phyloP scores from a whole-genome alignment of 2,329 filamentous ascomycete species.

The Epichloe sylvatica region DNA sequence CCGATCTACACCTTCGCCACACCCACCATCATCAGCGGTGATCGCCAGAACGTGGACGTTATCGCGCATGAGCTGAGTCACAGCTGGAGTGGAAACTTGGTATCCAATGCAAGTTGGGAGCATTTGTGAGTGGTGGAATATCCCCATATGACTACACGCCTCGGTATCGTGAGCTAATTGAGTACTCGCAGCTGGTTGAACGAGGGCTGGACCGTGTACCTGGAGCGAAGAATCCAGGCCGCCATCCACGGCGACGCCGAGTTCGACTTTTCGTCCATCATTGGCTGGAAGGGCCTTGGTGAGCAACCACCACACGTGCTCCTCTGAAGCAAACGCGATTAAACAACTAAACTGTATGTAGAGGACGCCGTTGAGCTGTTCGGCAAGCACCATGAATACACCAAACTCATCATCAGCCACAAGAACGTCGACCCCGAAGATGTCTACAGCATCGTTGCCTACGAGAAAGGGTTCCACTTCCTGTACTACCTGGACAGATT shows the following conservation, averaged over 20 bases:
- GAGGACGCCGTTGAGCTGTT: slow-evolving; percentile 67
- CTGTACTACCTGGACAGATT: slow-evolving; percentile 81
- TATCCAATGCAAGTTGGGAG: slow-evolving; percentile 68
- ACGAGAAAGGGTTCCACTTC: slow-evolving; percentile 94
- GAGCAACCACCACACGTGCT: slow-evolving; percentile 10
- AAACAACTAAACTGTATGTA: slow-evolving; percentile 11
- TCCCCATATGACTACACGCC: background rate
- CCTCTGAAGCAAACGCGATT: background rate
- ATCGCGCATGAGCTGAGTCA: slow-evolving; percentile 74
- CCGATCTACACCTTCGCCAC: slow-evolving; percentile 92
- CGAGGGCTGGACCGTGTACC: slow-evolving; percentile 85
- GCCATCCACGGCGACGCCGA: slow-evolving; percentile 69
- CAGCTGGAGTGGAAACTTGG: slow-evolving; percentile 81
- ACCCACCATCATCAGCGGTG: slow-evolving; percentile 82
- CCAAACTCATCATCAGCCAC: slow-evolving; percentile 75
- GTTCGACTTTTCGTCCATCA: slow-evolving; percentile 88
- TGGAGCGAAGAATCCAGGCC: slow-evolving; percentile 73
- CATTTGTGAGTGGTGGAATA: slow-evolving; percentile 44
- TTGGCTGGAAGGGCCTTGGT: slow-evolving; percentile 82
- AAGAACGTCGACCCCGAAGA: slow-evolving; percentile 91
- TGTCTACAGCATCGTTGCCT: slow-evolving; percentile 82
- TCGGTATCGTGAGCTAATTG: background rate
- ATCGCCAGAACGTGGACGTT: slow-evolving; percentile 84
- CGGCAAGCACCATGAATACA: slow-evolving; percentile 80
- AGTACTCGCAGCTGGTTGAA: slow-evolving; percentile 44